A percentile compares a stretch with the other conserved stretches of the same genome.
These are phyloP conservation scores for Daldinia sp. DNA, from an alignment of 2,329 filamentous ascomycete genomes.

Conservation along the genomic window DNA sequence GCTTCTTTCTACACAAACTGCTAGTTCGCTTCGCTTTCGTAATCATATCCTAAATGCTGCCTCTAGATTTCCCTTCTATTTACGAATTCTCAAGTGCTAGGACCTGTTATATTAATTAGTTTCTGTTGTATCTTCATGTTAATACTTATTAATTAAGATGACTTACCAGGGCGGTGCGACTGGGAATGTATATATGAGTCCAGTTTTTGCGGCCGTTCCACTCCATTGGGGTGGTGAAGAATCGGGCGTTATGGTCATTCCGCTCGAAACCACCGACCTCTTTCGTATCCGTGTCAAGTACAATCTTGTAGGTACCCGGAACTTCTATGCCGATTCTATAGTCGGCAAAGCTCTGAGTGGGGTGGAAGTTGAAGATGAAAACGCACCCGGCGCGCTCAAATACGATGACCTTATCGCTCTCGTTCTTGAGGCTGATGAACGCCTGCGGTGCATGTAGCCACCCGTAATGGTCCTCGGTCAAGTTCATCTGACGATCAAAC, in stretches of 20 bases:
- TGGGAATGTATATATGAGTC: slow-evolving; percentile 90
- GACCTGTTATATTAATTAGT: slow-evolving; percentile 34
- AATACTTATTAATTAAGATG: background rate
- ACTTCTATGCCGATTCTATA: slow-evolving; percentile 91
- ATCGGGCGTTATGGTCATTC: slow-evolving; percentile 82
- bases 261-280: slow-evolving; percentile 84
- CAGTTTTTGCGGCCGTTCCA: slow-evolving; percentile 95
- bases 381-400: slow-evolving; percentile 92
- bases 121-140: background rate
- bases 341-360: slow-evolving; percentile 85
- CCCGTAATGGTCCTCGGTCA: slow-evolving; percentile 86
- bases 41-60: slow-evolving; percentile 3
- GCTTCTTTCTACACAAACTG: slow-evolving; percentile 7
- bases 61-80: slow-evolving; percentile 1
- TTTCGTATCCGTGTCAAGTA: slow-evolving; percentile 83
- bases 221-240: slow-evolving; percentile 89
- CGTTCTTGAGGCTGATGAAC: slow-evolving; percentile 93
- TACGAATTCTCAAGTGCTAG: slow-evolving; percentile 34
- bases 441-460: slow-evolving; percentile 90
- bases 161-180: slow-evolving; percentile 83
- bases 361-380: slow-evolving; percentile 97
- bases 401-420: slow-evolving; percentile 92
- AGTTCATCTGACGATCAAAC: slow-evolving; percentile 93
- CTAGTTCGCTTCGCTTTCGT: slow-evolving; percentile 16
- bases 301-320: slow-evolving; percentile 85